Conservation (phyloP, 2,329 filamentous ascomycete species). For the Exserohilum turcica region DNA sequence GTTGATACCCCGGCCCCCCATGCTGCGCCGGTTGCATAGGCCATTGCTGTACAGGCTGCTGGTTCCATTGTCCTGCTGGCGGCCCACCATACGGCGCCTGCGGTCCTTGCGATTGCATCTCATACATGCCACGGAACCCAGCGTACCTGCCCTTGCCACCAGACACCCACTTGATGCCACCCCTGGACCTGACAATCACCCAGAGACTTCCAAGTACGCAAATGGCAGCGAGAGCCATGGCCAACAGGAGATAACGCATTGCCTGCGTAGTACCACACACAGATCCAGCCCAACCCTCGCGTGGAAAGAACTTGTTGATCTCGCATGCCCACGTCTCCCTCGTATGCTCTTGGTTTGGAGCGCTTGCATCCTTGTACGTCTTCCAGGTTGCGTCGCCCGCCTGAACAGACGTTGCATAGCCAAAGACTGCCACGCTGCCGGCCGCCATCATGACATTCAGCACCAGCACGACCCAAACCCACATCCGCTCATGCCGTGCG, state of each 20-base stretch:
- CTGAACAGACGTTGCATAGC: constrained; percentile 29
- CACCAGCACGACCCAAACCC: constrained; percentile 34
- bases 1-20: constrained; percentile 7
- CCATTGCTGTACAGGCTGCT: constrained; percentile 12
- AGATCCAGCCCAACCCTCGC: constrained; percentile 28
- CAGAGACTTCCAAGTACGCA: constrained; percentile 26
- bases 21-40: constrained; percentile 12
- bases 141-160: constrained; percentile 37
- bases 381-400: constrained; percentile 22
- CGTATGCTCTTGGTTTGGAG: constrained; percentile 19
- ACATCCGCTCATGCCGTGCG: constrained; percentile 26
- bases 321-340: constrained; percentile 38
- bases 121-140: constrained; percentile 33
- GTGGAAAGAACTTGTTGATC: constrained; percentile 25
- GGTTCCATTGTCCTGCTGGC: not conserved
- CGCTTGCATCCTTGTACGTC: constrained; percentile 22
- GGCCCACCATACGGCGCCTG: constrained; percentile 4
- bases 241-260: constrained; percentile 32
- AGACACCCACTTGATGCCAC: constrained; percentile 34
- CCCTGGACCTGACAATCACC: constrained; percentile 30
- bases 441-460: constrained; percentile 21
- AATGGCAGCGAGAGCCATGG: constrained; percentile 25
- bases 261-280: constrained; percentile 35
- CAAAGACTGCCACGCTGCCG: constrained; percentile 27
- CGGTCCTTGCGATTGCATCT: constrained; percentile 21